Conservation (phyloP, 2,329 filamentous ascomycete species). For the Ophiognomonia clavigignenti-juglandacearum region DNA sequence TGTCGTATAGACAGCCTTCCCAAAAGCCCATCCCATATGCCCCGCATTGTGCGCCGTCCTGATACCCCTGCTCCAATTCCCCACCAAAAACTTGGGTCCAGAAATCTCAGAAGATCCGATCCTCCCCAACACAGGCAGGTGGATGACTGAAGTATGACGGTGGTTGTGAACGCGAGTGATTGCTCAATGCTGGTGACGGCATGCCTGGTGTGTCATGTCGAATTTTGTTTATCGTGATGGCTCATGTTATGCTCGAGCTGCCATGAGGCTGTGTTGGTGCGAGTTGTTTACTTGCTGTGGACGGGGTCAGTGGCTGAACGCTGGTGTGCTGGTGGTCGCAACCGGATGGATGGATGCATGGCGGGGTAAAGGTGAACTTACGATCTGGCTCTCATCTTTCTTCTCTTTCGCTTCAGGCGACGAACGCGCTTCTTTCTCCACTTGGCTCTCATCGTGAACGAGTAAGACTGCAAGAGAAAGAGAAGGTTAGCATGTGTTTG, state of each 20-base stretch:
- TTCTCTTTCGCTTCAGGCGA: constrained; percentile 99
- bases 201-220: constrained; percentile 2
- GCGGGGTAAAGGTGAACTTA: no score
- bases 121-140: constrained; percentile 18
- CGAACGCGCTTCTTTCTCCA: constrained; percentile 99
- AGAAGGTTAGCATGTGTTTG: constrained; percentile 17
- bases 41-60: constrained; percentile 14
- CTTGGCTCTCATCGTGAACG: constrained; percentile 82
- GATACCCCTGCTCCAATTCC: constrained; percentile 2
- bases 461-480: constrained; percentile 25
- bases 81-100: constrained; percentile 15
- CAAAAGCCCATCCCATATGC: constrained; percentile 5
- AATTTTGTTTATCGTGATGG: constrained; percentile 27
- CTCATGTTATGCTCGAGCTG: constrained; percentile 31
- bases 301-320: constrained; percentile 28
- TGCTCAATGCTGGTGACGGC: constrained; percentile 17
- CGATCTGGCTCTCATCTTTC: constrained; percentile 99
- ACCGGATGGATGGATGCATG: constrained; percentile 21
- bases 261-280: constrained; percentile 48
- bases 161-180: constrained; percentile 12
- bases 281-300: constrained; percentile 63
- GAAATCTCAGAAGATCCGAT: constrained; percentile 18
- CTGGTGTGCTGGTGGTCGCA: constrained; percentile 2
- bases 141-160: constrained; percentile 1
- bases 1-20: constrained; percentile 13